Conservation (phyloP, 805 yeast species). For the Metschnikowia corniflorae region DNA sequence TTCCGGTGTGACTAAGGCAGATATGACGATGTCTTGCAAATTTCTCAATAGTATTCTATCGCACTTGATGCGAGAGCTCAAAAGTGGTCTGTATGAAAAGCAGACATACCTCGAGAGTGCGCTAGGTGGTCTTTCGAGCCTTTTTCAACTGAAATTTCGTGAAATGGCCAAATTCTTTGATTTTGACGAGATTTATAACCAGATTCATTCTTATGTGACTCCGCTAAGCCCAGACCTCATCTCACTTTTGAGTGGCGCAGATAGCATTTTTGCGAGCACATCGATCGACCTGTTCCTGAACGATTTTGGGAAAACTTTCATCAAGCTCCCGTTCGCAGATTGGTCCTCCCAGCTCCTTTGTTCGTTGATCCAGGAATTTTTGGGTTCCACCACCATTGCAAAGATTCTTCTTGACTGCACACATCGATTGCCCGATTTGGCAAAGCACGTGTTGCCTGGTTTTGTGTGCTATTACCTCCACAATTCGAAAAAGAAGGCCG, state of each 20-base stretch:
- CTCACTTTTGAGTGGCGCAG: slow-evolving; percentile 23
- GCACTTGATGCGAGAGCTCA: slow-evolving; percentile 19
- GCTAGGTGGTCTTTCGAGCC: slow-evolving; percentile 37
- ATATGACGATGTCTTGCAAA: neutral
- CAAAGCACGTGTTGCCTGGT: slow-evolving; percentile 24
- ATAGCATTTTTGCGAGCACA: neutral
- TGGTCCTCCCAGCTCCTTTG: slow-evolving; percentile 7
- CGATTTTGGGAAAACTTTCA: slow-evolving; percentile 13
- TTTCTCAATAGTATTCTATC: slow-evolving; percentile 8
- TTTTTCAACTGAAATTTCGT: slow-evolving; percentile 16
- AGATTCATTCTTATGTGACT: slow-evolving; percentile 19
- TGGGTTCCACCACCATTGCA: neutral
- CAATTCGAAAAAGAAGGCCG: slow-evolving; percentile 10
- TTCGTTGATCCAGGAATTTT: slow-evolving; percentile 3
- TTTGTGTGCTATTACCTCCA: slow-evolving; percentile 25
- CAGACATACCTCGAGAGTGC: slow-evolving; percentile 32
- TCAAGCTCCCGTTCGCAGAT: slow-evolving; percentile 2
- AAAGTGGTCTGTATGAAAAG: slow-evolving; percentile 5
- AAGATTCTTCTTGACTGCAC: slow-evolving; percentile 26
- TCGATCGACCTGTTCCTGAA: slow-evolving; percentile 1
- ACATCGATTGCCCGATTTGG: slow-evolving; percentile 21
- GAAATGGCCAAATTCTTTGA: slow-evolving; percentile 22
- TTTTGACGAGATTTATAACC: slow-evolving; percentile 17
- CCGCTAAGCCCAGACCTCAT: slow-evolving; percentile 31
- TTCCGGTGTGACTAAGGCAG: slow-evolving; percentile 1